These are phyloP conservation scores for Aureobasidium sp. DNA, from an alignment of 2,329 filamentous ascomycete genomes.

Conservation along the genomic window DNA sequence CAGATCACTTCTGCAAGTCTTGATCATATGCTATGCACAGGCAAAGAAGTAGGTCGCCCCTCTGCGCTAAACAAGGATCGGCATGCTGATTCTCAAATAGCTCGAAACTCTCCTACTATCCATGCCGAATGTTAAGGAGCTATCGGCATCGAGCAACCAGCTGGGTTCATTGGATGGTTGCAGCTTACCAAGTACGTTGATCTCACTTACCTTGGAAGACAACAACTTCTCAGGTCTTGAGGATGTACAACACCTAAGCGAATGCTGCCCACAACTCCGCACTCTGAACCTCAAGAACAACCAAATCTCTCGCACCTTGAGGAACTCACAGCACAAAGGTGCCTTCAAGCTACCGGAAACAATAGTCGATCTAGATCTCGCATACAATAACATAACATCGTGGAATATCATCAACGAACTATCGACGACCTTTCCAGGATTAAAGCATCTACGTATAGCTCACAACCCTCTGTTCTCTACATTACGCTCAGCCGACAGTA, in stretches of 20 bases:
- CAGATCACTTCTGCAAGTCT: conserved; percentile 22
- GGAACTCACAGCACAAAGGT: not conserved
- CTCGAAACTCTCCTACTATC: conserved; percentile 32
- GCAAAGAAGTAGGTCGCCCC: conserved; percentile 25
- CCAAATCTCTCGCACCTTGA: conserved; percentile 41
- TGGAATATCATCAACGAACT: conserved; percentile 72
- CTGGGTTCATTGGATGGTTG: conserved; percentile 26
- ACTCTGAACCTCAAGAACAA: conserved; percentile 65
- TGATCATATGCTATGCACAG: conserved; percentile 38
- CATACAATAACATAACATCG: conserved; percentile 39
- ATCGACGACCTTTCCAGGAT: conserved; percentile 58
- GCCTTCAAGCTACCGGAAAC: not conserved
- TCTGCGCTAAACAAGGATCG: not conserved
- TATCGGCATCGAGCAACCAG: conserved; percentile 39
- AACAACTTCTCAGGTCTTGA: conserved; percentile 58
- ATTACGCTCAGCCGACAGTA: conserved; percentile 35
- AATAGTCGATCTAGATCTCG: conserved; percentile 36
- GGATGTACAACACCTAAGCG: conserved; percentile 38
- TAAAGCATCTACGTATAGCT: conserved; percentile 68
- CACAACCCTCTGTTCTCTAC: conserved; percentile 76
- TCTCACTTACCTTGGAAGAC: conserved; percentile 60
- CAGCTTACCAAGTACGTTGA: conserved; percentile 45
- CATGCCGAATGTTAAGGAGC: conserved; percentile 48
- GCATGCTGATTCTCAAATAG: conserved; percentile 1
- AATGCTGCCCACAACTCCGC: conserved; percentile 44